Evolutionary conservation across 345 rosid genomes (phyloP).

Genomic region (Citrus hindsii): DNA sequence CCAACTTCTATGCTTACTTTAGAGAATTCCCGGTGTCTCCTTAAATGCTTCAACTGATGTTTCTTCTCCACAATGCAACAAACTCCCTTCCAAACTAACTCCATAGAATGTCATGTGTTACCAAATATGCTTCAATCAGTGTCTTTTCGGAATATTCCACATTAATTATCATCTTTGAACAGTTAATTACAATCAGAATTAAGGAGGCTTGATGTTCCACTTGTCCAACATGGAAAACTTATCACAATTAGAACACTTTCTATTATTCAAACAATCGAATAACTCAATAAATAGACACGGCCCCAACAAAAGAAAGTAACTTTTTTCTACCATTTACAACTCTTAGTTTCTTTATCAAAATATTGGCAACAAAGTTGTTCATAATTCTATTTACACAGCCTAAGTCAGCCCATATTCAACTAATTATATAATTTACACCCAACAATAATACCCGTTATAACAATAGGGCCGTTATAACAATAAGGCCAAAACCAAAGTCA

Average conservation of each 20-base stretch:
- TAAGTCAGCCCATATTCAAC: constrained; percentile 2
- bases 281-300: background rate
- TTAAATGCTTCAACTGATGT: background rate
- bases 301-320: background rate
- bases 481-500: constrained; percentile 14
- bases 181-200: background rate
- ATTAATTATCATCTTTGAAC: background rate
- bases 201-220: background rate
- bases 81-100: background rate
- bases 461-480: background rate
- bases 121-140: background rate
- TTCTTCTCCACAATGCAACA: background rate
- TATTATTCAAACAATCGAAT: background rate
- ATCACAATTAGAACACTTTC: background rate
- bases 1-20: background rate
- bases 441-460: background rate
- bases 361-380: background rate
- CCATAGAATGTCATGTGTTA: background rate
- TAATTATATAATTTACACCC: background rate
- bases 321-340: background rate
- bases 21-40: background rate
- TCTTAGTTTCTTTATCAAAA: background rate
- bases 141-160: background rate
- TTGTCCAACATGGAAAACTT: background rate
- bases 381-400: background rate